These are phyloP conservation scores for Aspergillus alliaceus DNA, from an alignment of 2,329 filamentous ascomycete genomes.

Conservation along the genomic window DNA sequence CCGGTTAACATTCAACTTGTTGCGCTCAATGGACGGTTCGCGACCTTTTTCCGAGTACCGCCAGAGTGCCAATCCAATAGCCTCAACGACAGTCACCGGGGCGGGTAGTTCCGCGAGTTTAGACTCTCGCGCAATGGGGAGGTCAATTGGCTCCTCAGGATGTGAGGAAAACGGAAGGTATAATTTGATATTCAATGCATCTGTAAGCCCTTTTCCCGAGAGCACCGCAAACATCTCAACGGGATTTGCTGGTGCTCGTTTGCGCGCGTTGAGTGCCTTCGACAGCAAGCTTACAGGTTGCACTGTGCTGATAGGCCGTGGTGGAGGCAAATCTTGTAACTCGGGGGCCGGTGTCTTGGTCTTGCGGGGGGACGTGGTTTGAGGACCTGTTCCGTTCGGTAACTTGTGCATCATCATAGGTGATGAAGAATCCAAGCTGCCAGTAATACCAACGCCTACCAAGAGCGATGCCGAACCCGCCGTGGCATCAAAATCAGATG, in stretches of 20 bases:
- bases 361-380: constrained; percentile 54
- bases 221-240: constrained; percentile 61
- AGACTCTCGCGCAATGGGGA: constrained; percentile 56
- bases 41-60: constrained; percentile 59
- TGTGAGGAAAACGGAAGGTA: constrained; percentile 61
- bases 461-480: constrained; percentile 59
- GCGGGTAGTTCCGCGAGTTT: constrained; percentile 51
- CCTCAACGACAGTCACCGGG: constrained; percentile 59
- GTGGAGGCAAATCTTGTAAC: constrained; percentile 59
- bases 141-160: constrained; percentile 57
- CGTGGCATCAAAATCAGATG: constrained; percentile 56
- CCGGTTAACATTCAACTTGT: constrained; percentile 59
- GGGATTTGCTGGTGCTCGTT: constrained; percentile 59
- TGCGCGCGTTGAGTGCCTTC: constrained; percentile 57
- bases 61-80: constrained; percentile 64
- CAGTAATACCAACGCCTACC: constrained; percentile 48
- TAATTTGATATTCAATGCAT: constrained; percentile 63
- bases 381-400: constrained; percentile 32
- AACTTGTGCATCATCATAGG: constrained; percentile 46
- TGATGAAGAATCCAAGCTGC: constrained; percentile 52
- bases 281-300: constrained; percentile 59
- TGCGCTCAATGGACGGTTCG: constrained; percentile 52
- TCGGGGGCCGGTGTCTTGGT: constrained; percentile 46
- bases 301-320: constrained; percentile 61
- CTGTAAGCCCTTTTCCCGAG: constrained; percentile 60